phyloP scores from a whole-genome alignment of 306 rosid species.

The Sicyos edulis region DNA sequence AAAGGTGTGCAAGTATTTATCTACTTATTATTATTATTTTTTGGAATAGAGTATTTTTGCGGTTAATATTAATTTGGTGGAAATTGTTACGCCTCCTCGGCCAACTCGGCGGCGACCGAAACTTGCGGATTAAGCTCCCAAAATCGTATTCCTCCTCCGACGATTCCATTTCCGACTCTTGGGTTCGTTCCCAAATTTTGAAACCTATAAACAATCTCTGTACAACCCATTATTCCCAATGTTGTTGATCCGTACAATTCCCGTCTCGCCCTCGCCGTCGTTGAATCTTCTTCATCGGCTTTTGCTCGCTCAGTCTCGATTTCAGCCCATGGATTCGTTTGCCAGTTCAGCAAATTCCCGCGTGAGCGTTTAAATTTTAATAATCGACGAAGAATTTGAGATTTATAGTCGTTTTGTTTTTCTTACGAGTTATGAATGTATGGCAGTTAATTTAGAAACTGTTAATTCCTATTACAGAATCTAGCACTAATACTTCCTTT shows the following conservation, averaged over 20 bases:
- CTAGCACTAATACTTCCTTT: background rate
- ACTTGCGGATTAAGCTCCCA: background rate
- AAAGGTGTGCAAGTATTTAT: too few species aligned
- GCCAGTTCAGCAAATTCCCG: background rate
- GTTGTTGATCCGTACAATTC: constrained; percentile 2
- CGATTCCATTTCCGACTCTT: background rate
- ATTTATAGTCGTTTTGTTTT: background rate
- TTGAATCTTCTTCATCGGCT: background rate
- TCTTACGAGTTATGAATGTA: background rate
- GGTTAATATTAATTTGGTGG: background rate
- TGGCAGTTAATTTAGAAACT: background rate
- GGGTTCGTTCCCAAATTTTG: background rate
- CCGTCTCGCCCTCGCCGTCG: background rate
- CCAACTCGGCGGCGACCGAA: background rate
- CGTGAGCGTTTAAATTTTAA: background rate
- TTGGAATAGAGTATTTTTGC: too few species aligned
- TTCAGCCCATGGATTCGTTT: constrained; percentile 11
- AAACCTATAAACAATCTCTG: background rate
- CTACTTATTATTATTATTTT: too few species aligned
- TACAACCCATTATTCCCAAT: background rate
- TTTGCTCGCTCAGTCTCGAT: background rate
- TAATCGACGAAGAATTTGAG: background rate
- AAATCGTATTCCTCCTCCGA: background rate
- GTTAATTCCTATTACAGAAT: background rate
- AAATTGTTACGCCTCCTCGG: background rate